These are phyloP conservation scores for Brassica incana DNA, from an alignment of 345 rosid species.

Conservation along the genomic window DNA sequence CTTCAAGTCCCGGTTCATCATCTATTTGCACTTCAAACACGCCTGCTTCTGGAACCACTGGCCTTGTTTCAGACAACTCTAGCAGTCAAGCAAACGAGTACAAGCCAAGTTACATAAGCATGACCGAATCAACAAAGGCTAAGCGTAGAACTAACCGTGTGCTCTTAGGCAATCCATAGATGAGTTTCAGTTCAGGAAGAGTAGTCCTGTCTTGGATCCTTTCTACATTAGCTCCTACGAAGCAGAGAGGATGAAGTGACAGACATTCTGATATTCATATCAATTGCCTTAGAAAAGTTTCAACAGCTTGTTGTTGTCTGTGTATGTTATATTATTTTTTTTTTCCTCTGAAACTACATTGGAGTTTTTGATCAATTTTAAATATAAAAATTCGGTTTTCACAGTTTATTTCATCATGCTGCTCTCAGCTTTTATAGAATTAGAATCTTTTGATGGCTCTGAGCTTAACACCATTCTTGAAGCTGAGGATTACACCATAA, in stretches of 20 bases:
- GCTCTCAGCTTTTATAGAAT: constrained; percentile 25
- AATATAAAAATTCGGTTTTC: constrained; percentile 6
- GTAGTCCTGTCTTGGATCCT: constrained; percentile 46
- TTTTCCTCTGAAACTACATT: constrained; percentile 18
- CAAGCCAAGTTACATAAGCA: constrained; percentile 75
- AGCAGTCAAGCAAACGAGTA: constrained; percentile 34
- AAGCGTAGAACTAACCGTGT: constrained; percentile 57
- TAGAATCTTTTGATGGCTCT: constrained; percentile 54
- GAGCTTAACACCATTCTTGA: constrained; percentile 85
- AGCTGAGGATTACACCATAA: constrained; percentile 78
- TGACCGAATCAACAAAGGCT: constrained; percentile 86
- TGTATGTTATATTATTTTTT: constrained; percentile 27
- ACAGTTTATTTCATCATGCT: constrained; percentile 10
- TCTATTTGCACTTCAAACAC: constrained; percentile 76
- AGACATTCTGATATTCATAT: constrained; percentile 25
- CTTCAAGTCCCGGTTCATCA: constrained; percentile 78
- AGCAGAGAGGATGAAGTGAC: constrained; percentile 33
- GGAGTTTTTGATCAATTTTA: constrained; percentile 28
- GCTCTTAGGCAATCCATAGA: constrained; percentile 83
- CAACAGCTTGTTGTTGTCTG: constrained; percentile 66
- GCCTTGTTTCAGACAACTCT: constrained; percentile 54
- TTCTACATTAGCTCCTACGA: constrained; percentile 44
- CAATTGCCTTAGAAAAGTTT: constrained; percentile 22
- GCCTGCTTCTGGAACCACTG: constrained; percentile 57
- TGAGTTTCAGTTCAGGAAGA: constrained; percentile 72